Evolutionary conservation across 2,329 filamentous ascomycete genomes (phyloP).

Genomic region (Didymella segeticola): DNA sequence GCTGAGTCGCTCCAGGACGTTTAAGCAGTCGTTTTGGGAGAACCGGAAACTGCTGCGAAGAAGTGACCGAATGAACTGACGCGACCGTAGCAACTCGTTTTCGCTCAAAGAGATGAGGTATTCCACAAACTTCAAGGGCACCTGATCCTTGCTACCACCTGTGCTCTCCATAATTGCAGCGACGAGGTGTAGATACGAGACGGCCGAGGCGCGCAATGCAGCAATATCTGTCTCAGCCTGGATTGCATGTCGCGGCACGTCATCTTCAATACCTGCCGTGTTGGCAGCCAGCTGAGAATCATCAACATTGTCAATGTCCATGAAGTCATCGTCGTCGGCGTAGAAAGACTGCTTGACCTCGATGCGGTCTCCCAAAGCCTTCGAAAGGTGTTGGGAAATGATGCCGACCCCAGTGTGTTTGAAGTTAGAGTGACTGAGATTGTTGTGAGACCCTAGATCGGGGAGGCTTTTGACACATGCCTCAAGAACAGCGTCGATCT

Average conservation of each 20-base stretch:
- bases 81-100: slow-evolving; percentile 40
- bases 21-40: slow-evolving; percentile 32
- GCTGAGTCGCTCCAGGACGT: slow-evolving; percentile 39
- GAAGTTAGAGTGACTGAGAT: slow-evolving; percentile 28
- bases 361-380: slow-evolving; percentile 37
- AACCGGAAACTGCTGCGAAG: slow-evolving; percentile 33
- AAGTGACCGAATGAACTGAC: slow-evolving; percentile 37
- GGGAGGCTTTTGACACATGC: slow-evolving; percentile 44
- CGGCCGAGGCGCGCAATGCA: slow-evolving; percentile 40
- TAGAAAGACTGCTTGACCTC: slow-evolving; percentile 43
- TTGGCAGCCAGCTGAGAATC: slow-evolving; percentile 65
- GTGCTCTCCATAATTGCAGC: slow-evolving; percentile 23
- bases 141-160: slow-evolving; percentile 16
- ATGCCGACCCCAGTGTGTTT: slow-evolving; percentile 42
- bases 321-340: slow-evolving; percentile 57
- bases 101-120: slow-evolving; percentile 37
- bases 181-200: slow-evolving; percentile 39
- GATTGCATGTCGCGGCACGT: slow-evolving; percentile 57
- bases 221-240: slow-evolving; percentile 34
- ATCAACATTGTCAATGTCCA: slow-evolving; percentile 72
- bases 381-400: slow-evolving; percentile 40
- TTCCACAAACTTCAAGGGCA: slow-evolving; percentile 38
- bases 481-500: slow-evolving; percentile 53
- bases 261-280: slow-evolving; percentile 40
- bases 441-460: slow-evolving; percentile 25